These are phyloP conservation scores for Chlorella sorokiniana DNA, from an alignment of 139 green algal species.

Conservation along the genomic window DNA sequence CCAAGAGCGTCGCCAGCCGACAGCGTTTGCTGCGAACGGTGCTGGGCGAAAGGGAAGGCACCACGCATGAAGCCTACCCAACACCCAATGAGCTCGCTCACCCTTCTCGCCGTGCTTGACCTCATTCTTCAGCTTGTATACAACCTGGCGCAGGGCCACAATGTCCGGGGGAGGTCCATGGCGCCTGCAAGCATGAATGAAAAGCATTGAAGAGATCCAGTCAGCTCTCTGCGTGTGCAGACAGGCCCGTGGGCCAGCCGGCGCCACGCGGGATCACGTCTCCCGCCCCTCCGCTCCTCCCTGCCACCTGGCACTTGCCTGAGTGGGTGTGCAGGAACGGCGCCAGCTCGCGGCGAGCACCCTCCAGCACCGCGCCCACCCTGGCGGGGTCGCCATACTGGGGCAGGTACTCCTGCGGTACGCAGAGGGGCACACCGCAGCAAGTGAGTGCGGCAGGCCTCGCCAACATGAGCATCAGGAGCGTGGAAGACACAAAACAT, in stretches of 20 bases:
- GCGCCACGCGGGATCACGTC: too few relatives aligned
- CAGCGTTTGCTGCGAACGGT: too few relatives aligned
- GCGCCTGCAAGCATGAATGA: neutral
- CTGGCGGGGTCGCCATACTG: neutral
- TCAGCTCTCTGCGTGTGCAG: too few relatives aligned
- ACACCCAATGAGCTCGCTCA: neutral
- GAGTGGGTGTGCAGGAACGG: slow-evolving; percentile 10
- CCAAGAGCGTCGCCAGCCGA: too few relatives aligned
- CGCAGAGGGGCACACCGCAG: neutral
- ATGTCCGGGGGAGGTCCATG: neutral
- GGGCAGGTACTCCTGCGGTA: slow-evolving; percentile 8
- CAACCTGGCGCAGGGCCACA: neutral
- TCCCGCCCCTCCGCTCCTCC: too few relatives aligned
- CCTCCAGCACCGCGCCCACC: neutral
- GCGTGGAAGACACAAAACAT: too few relatives aligned
- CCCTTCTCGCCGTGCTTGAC: neutral
- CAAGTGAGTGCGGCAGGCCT: too few relatives aligned
- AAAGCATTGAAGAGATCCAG: too few relatives aligned
- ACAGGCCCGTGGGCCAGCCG: too few relatives aligned
- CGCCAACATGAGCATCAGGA: too few relatives aligned
- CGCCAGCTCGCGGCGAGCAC: neutral
- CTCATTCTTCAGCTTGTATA: slow-evolving; percentile 8
- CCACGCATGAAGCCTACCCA: too few relatives aligned
- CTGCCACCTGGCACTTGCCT: neutral
- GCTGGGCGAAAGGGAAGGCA: too few relatives aligned